These are phyloP conservation scores for Aspergillus sp. DNA, from an alignment of 2,329 filamentous ascomycete genomes.

Conservation along the genomic window DNA sequence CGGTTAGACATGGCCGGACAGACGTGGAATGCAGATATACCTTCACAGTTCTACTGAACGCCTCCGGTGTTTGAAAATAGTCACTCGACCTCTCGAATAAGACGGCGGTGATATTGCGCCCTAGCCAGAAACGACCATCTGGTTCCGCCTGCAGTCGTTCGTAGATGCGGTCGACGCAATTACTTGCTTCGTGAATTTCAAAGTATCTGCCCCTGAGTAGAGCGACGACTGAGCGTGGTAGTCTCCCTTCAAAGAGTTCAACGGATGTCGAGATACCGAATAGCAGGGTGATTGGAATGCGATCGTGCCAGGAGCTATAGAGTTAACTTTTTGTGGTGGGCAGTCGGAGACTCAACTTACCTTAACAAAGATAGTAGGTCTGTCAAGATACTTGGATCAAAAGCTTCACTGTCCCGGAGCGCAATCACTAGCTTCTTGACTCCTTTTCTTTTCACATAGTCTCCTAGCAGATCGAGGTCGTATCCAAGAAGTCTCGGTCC, in stretches of 20 bases:
- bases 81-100: slow-evolving; percentile 58
- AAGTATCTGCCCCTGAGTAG: slow-evolving; percentile 56
- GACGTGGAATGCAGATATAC: slow-evolving; percentile 25
- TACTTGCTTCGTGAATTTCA: slow-evolving; percentile 50
- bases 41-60: slow-evolving; percentile 53
- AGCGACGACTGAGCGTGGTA: slow-evolving; percentile 53
- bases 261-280: slow-evolving; percentile 64
- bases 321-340: slow-evolving; percentile 20
- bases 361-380: slow-evolving; percentile 47
- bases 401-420: slow-evolving; percentile 48
- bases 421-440: slow-evolving; percentile 42
- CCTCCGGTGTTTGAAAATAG: slow-evolving; percentile 59
- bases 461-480: slow-evolving; percentile 46
- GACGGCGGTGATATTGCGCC: slow-evolving; percentile 51
- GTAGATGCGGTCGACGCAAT: slow-evolving; percentile 44
- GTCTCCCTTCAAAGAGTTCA: slow-evolving; percentile 59
- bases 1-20: slow-evolving; percentile 18
- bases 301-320: slow-evolving; percentile 58
- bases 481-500: slow-evolving; percentile 44
- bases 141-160: slow-evolving; percentile 34
- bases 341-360: slow-evolving; percentile 32
- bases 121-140: slow-evolving; percentile 49
- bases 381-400: slow-evolving; percentile 43
- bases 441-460: slow-evolving; percentile 39
- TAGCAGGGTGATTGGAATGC: slow-evolving; percentile 59